A percentile compares a stretch with the other conserved stretches of the same genome.
phyloP scores from a whole-genome alignment of 352 stramenopile species.

The Globisporangium cederbergense region DNA sequence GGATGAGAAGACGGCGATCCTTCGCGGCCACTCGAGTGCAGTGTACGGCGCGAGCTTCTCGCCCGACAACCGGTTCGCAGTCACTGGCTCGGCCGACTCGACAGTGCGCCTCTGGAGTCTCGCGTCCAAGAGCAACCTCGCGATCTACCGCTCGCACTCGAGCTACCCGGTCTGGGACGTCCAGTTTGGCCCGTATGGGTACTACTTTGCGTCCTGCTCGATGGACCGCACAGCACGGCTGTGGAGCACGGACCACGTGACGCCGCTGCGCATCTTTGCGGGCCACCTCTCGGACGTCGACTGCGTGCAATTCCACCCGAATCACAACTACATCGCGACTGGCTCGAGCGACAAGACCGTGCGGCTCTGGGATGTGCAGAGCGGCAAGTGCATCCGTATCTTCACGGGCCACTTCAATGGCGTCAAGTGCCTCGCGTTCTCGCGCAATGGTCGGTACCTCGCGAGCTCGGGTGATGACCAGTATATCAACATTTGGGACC shows the following conservation, averaged over 20 bases:
- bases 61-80: slow-evolving; percentile 80
- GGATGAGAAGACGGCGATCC: slow-evolving; percentile 63
- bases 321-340: slow-evolving; percentile 95
- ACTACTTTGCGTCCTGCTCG: slow-evolving; percentile 94
- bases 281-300: slow-evolving; percentile 92
- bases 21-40: slow-evolving; percentile 74
- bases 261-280: slow-evolving; percentile 90
- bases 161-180: slow-evolving; percentile 91
- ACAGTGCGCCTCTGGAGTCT: slow-evolving; percentile 86
- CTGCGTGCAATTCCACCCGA: slow-evolving; percentile 92
- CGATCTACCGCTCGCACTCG: slow-evolving; percentile 70
- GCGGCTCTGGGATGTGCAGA: slow-evolving; percentile 93
- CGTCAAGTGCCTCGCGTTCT: slow-evolving; percentile 89
- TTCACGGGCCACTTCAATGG: slow-evolving; percentile 89
- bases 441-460: slow-evolving; percentile 87
- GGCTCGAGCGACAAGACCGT: slow-evolving; percentile 93
- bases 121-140: slow-evolving; percentile 72
- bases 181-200: slow-evolving; percentile 85
- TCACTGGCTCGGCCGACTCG: slow-evolving; percentile 79
- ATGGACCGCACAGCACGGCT: slow-evolving; percentile 92
- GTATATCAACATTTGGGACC: slow-evolving; percentile 93
- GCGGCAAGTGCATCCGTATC: slow-evolving; percentile 89
- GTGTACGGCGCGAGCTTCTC: slow-evolving; percentile 86
- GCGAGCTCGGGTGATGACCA: slow-evolving; percentile 84
- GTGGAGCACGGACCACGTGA: slow-evolving; percentile 91